These are phyloP conservation scores for Globisporangium irregulare DNA, from an alignment of 352 stramenopile genomes.

Conservation along the genomic window DNA sequence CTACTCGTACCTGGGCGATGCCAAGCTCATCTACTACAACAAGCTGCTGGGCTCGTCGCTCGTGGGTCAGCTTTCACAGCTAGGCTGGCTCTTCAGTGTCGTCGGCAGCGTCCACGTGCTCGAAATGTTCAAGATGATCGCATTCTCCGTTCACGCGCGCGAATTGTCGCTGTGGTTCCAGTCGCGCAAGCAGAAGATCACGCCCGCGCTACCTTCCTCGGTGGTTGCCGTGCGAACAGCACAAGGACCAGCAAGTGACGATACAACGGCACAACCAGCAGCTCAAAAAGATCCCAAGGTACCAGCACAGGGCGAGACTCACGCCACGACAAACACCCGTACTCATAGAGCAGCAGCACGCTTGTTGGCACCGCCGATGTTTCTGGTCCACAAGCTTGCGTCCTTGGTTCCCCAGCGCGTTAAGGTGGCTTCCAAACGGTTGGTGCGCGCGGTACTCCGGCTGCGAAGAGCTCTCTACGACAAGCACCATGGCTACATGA, in stretches of 20 bases:
- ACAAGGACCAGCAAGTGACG: not conserved
- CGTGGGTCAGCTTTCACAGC: constrained; percentile 17
- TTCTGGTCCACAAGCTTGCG: not conserved
- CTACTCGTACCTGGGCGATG: constrained; percentile 26
- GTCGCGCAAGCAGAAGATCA: constrained; percentile 12
- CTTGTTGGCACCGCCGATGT: not conserved
- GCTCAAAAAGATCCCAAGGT: not conserved
- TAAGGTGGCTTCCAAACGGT: not conserved
- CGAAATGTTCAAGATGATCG: constrained; percentile 32
- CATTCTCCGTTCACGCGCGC: constrained; percentile 21
- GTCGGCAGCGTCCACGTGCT: constrained; percentile 24
- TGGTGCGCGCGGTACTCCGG: not conserved
- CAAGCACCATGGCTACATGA: constrained; percentile 17
- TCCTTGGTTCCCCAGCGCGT: constrained; percentile 5
- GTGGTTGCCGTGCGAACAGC: constrained; percentile 4
- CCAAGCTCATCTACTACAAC: constrained; percentile 42
- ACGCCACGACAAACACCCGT: not conserved
- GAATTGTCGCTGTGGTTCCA: constrained; percentile 26
- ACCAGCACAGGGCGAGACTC: not conserved
- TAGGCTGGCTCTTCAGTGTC: constrained; percentile 29
- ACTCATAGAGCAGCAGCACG: not conserved
- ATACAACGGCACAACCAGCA: not conserved
- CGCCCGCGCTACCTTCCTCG: constrained; percentile 9
- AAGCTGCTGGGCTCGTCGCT: constrained; percentile 37
- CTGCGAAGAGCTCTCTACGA: constrained; percentile 16